Percentiles rank a stretch among this genome's conserved stretches.
phyloP scores from a whole-genome alignment of 345 rosid species.

The Eucalyptus erythrocorys region DNA sequence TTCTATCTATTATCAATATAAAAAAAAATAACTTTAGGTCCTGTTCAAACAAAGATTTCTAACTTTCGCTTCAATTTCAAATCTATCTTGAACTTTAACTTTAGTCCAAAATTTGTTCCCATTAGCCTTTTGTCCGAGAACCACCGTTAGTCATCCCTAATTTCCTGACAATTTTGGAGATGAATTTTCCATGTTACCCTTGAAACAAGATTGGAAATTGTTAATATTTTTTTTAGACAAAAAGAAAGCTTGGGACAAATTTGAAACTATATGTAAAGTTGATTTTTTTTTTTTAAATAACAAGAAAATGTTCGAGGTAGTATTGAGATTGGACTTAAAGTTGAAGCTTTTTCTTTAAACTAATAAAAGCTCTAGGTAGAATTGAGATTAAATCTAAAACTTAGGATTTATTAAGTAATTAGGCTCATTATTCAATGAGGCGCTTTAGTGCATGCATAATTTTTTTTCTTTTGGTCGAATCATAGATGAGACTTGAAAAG shows the following conservation, averaged over 20 bases:
- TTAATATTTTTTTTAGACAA: background rate
- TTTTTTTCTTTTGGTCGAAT: no score
- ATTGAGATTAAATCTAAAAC: no score
- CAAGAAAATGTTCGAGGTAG: accelerated
- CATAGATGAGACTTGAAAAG: background rate
- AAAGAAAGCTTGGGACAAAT: accelerated
- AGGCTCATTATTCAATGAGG: background rate
- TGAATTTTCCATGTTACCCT: no score
- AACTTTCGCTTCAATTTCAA: accelerated
- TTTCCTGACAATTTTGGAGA: background rate
- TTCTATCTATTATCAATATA: no score
- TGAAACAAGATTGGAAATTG: background rate
- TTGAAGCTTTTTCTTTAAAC: no score
- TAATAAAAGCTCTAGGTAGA: accelerated
- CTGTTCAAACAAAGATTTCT: no score
- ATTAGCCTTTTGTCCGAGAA: background rate
- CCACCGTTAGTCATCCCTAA: no score
- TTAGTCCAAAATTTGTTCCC: no score
- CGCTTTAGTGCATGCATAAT: background rate
- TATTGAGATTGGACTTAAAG: accelerated
- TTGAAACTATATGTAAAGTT: accelerated
- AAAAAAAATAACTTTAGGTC: background rate
- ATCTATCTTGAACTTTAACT: no score
- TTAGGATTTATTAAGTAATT: no score
- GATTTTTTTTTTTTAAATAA: no score